Conservation (phyloP, 75 land plant genomes). For the Ceratopteris richardii region DNA sequence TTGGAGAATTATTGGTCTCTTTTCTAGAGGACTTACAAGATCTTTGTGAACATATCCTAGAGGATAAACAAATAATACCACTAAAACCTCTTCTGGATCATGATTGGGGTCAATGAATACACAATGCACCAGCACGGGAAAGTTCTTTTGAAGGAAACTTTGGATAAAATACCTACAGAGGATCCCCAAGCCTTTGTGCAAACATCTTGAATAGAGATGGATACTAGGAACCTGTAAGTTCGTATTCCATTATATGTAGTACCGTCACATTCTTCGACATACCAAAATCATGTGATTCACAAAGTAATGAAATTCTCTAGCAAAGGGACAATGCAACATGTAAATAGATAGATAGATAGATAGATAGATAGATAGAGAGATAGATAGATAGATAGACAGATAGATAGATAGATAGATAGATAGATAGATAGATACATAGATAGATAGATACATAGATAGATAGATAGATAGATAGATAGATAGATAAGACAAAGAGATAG, state of each 20-base stretch:
- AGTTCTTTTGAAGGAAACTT: no score
- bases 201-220: slow-evolving; percentile 58
- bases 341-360: no score
- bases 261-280: slow-evolving; percentile 30
- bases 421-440: no score
- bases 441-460: no score
- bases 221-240: slow-evolving; percentile 68
- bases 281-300: slow-evolving; percentile 46
- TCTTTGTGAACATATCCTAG: slow-evolving; percentile 58
- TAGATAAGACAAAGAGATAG: no score
- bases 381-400: no score
- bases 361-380: no score
- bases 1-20: slow-evolving; percentile 51
- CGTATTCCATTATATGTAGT: slow-evolving; percentile 62
- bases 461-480: no score
- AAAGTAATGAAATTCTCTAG: slow-evolving; percentile 40
- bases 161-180: slow-evolving; percentile 58
- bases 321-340: slow-evolving; percentile 40
- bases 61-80: slow-evolving; percentile 51
- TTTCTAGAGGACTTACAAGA: slow-evolving; percentile 39
- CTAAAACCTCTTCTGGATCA: slow-evolving; percentile 42
- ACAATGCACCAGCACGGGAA: no score
- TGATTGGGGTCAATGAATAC: slow-evolving; percentile 14
- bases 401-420: no score
- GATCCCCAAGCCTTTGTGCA: slow-evolving; percentile 46